These are phyloP conservation scores for Fusarium solani-melongenae DNA, from an alignment of 2,329 filamentous ascomycete species.

Conservation along the genomic window DNA sequence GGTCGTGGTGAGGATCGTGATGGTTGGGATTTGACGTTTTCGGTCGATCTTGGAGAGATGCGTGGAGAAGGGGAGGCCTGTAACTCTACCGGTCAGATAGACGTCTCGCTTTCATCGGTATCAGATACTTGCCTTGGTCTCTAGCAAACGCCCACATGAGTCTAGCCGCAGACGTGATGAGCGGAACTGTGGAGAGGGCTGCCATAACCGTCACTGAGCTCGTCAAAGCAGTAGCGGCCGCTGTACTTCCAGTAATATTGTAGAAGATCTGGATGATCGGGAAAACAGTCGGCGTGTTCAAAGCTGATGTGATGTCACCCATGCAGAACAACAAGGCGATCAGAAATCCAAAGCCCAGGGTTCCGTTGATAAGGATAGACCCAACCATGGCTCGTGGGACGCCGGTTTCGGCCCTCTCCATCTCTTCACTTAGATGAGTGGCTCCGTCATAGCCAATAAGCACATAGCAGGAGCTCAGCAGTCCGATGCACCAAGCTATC, in stretches of 20 bases:
- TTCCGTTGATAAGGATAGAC: slow-evolving; percentile 16
- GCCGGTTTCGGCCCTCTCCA: slow-evolving; percentile 21
- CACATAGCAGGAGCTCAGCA: slow-evolving; percentile 34
- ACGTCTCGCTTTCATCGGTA: not conserved
- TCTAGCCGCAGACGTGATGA: slow-evolving; percentile 22
- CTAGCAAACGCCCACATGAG: slow-evolving; percentile 38
- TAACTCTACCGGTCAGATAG: too few species aligned
- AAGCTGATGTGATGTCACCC: slow-evolving; percentile 13
- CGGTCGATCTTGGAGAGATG: not conserved
- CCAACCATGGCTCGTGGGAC: slow-evolving; percentile 29
- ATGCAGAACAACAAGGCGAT: slow-evolving; percentile 28
- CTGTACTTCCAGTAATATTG: slow-evolving; percentile 15
- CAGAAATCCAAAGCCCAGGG: slow-evolving; percentile 24
- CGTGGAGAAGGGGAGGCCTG: not conserved
- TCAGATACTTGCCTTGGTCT: slow-evolving; percentile 15
- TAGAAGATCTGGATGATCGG: slow-evolving; percentile 33
- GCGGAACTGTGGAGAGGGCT: slow-evolving; percentile 13
- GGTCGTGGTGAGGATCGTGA: not conserved
- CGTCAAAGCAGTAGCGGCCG: slow-evolving; percentile 8
- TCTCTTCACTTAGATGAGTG: slow-evolving; percentile 33
- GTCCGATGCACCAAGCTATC: slow-evolving; percentile 31
- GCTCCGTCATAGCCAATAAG: slow-evolving; percentile 33
- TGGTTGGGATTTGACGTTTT: not conserved
- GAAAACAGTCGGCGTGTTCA: slow-evolving; percentile 21
- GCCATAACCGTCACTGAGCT: slow-evolving; percentile 22